Percentiles rank a stretch among this genome's conserved stretches.
Conservation (phyloP, 208 protist genomes). For the Crithidia mellificae region DNA sequence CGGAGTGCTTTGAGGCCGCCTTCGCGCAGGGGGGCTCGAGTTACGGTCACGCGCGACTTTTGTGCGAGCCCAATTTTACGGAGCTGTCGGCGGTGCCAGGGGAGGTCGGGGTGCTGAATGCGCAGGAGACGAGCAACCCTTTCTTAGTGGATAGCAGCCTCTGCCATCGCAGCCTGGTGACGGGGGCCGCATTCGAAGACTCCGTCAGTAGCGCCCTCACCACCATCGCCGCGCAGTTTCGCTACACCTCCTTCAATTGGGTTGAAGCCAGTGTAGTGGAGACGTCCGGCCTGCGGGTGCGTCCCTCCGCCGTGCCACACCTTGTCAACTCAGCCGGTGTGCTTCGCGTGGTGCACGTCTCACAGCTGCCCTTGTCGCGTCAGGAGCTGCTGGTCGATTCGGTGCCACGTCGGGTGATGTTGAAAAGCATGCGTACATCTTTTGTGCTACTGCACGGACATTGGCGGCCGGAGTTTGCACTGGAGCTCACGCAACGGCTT, state of each 20-base stretch:
- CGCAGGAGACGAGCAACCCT: constrained; percentile 83
- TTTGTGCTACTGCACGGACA: constrained; percentile 37
- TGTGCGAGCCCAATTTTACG: constrained; percentile 24
- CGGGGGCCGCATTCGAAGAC: constrained; percentile 29
- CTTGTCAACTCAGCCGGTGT: constrained; percentile 33
- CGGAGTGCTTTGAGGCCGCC: constrained; percentile 46
- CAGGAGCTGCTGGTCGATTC: constrained; percentile 39
- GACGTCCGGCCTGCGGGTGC: neutral
- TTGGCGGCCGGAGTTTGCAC: constrained; percentile 29
- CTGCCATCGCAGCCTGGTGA: constrained; percentile 47
- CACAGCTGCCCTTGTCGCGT: constrained; percentile 39
- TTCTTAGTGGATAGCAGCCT: constrained; percentile 65
- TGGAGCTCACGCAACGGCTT: constrained; percentile 26
- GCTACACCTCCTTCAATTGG: constrained; percentile 75
- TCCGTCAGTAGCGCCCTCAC: constrained; percentile 57
- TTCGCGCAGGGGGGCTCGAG: constrained; percentile 13
- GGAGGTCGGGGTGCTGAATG: constrained; percentile 55
- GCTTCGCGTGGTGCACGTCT: constrained; percentile 61
- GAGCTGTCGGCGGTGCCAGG: neutral
- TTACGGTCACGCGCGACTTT: constrained; percentile 6
- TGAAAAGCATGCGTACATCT: constrained; percentile 35
- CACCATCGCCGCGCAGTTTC: constrained; percentile 75
- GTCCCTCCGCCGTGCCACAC: constrained; percentile 37
- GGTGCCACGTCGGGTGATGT: constrained; percentile 42
- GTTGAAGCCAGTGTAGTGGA: constrained; percentile 26